Base-by-base conservation (phyloP, 352 stramenopile genomes). In the Globisporangium takayamanum region DNA sequence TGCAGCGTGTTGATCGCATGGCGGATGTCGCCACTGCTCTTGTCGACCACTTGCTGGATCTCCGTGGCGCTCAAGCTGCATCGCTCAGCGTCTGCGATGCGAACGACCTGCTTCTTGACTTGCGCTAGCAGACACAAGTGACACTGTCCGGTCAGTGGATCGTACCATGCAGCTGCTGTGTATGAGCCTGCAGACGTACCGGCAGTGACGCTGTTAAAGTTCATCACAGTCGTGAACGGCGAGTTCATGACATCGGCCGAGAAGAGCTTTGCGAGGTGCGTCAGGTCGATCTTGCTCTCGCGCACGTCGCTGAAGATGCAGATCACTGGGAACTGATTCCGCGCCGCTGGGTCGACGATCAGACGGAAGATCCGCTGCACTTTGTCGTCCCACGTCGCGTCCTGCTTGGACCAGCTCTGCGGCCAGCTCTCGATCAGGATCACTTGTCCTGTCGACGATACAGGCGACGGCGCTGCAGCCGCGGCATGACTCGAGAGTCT, bases 221-320 rank as follows among this genome's bases (percentile, higher is more conserved):
- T 80, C 53, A 93, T 88, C 25, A 92, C 72, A 6, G 72, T 76
- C 16, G 78, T 88, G 22, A 86, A 74, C 10, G 74, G 73, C 8
- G 85, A 95, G 46, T 73, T 54, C 46, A 91, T 71, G 45, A 93
- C 83, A 20, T 87, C 70, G 0, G 66, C 54, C 1, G 80, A 91
- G 60, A 95, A 95, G 20, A 77, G 66, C 37, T 72, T 75, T 12
- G 62, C 74, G 25, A 95, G 69, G 36, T 88, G 69, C n/a, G 69
- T 69, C 8, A 72, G 5, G 28, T 89, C 83, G n/a, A 91, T 68
- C 47, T 91, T 92, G 52, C 66, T 80, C 20, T 90, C 85, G 61
- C 76, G 74, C 11, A 87, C 78, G 50, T 93, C 84, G 55, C 85
- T 95, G 65, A 88, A 93, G 49, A 95, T 80, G 39, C 82, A 91